These are phyloP conservation scores for Stereocaulon alpinum DNA, from an alignment of 495 filamentous ascomycete species.

Conservation along the genomic window DNA sequence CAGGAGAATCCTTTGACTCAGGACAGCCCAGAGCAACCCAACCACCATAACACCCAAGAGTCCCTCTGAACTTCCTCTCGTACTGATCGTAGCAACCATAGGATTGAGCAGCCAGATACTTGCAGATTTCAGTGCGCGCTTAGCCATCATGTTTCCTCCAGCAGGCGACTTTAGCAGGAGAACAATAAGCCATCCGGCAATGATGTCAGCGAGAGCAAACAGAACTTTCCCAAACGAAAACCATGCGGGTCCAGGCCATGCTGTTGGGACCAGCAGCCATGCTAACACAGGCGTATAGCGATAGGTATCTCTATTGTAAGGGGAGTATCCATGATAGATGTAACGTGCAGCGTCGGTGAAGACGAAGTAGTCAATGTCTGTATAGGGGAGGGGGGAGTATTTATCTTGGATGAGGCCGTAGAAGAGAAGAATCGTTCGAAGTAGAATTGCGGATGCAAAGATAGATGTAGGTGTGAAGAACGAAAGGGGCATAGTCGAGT, in stretches of 20 bases:
- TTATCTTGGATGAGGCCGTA: conserved; percentile 91
- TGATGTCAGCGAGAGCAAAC: conserved; percentile 71
- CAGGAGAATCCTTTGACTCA: conserved; percentile 44
- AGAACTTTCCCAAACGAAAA: conserved; percentile 84
- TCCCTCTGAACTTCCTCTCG: conserved; percentile 86
- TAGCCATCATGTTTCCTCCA: conserved; percentile 35
- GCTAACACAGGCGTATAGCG: conserved; percentile 91
- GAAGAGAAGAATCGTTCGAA: conserved; percentile 62
- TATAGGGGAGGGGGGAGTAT: conserved; percentile 86
- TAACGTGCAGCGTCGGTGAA: conserved; percentile 95
- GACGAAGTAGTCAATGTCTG: conserved; percentile 96
- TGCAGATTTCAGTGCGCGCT: conserved; percentile 59
- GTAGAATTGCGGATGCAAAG: conserved; percentile 54
- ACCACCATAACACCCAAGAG: conserved; percentile 74
- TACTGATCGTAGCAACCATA: conserved; percentile 95
- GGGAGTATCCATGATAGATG: conserved; percentile 51
- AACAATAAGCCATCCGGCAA: conserved; percentile 82
- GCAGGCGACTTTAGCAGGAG: conserved; percentile 38
- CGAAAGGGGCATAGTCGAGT: conserved; percentile 4
- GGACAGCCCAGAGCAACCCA: conserved; percentile 69
- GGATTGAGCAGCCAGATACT: conserved; percentile 90
- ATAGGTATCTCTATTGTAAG: conserved; percentile 86
- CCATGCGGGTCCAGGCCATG: conserved; percentile 44
- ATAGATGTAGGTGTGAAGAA: conserved; percentile 43
- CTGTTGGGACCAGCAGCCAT: conserved; percentile 78